Evolutionary conservation across 306 rosid genomes (phyloP), one percentile per base, ranked within the genome.

Genomic region (Inga leiocalycina): DNA sequence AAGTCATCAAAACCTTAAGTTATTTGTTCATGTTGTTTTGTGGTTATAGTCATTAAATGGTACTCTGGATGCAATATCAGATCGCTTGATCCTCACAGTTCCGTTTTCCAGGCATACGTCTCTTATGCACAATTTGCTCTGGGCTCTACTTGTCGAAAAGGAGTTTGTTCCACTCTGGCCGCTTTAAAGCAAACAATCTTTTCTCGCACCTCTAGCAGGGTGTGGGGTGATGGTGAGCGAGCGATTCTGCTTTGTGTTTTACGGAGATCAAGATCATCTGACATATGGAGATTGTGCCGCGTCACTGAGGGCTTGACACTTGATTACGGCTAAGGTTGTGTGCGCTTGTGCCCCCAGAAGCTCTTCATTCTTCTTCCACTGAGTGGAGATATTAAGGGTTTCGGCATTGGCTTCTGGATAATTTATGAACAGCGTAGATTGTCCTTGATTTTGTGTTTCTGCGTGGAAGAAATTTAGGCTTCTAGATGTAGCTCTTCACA

Each of bases 161-260:
- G 83, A 88, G 80, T 88, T 87, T 87, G 80, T 74, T 92, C 84
- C 98, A 96, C 97, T 96, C 99, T 96, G 99, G 99, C 99, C 89
- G 99, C 94, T 90, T 65, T 91, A 88, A 84, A 79, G 68, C 84
- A 81, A 27, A 84, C 86, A 35, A 85, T 83, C 37, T 79, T 82
- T 85, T 89, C 99, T 96, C 99, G 91, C 99, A 89, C 99, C 99
- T 91, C 88, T 71, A 88, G 75, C 79, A 89, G 91, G 99, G 98
- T 96, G 99, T 91, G 99, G 99, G 97, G 92, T 77, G 92, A 87
- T 84, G 81, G 77, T 85, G 91, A 86, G 83, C 85, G 90, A 90
- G 91, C 89, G 79, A 91, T 86, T 82, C 80, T 79, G 74, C 89
- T 87, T 79, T 87, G 90, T 82, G 94, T 90, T 84, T 66, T 87